phyloP scores from a whole-genome alignment of 805 yeast genomes.

The Candida nonsorbophila region DNA sequence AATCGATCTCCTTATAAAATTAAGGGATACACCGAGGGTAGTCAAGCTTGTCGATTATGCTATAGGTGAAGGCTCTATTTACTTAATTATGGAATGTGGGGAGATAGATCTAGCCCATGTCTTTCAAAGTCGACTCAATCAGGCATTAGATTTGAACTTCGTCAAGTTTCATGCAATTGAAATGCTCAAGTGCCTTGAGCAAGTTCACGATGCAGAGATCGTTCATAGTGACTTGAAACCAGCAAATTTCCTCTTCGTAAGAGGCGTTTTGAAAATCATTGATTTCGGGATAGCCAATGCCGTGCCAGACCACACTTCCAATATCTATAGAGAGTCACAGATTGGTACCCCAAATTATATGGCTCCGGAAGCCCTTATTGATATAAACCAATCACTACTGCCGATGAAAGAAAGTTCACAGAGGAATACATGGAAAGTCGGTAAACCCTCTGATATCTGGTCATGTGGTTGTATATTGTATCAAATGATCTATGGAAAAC shows the following conservation, averaged over 20 bases:
- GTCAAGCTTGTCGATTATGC: conserved; percentile 73
- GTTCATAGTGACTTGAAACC: conserved; percentile 79
- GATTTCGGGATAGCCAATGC: conserved; percentile 97
- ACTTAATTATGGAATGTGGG: conserved; percentile 91
- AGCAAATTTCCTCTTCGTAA: conserved; percentile 71
- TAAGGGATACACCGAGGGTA: conserved; percentile 61
- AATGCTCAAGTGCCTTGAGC: conserved; percentile 72
- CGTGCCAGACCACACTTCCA: conserved; percentile 87
- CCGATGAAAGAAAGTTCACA: conserved; percentile 12
- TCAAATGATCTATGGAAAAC: conserved; percentile 90
- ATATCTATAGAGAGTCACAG: conserved; percentile 83
- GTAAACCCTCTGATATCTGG: conserved; percentile 96
- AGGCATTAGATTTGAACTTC: conserved; percentile 59
- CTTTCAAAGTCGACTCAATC: conserved; percentile 47
- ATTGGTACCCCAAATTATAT: conserved; percentile 95
- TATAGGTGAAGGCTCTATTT: conserved; percentile 57
- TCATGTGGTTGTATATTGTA: conserved; percentile 94
- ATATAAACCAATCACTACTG: conserved; percentile 35
- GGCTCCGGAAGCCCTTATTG: conserved; percentile 94
- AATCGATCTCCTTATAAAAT: conserved; percentile 62
- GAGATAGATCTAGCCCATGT: conserved; percentile 86
- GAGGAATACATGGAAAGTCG: conserved; percentile 62
- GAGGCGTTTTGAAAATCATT: conserved; percentile 79
- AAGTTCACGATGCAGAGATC: conserved; percentile 82
- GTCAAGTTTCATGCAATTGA: conserved; percentile 77